Evolutionary conservation across 164 flowering plant species (phyloP).

Genomic region (Tinospora cordifolia): DNA sequence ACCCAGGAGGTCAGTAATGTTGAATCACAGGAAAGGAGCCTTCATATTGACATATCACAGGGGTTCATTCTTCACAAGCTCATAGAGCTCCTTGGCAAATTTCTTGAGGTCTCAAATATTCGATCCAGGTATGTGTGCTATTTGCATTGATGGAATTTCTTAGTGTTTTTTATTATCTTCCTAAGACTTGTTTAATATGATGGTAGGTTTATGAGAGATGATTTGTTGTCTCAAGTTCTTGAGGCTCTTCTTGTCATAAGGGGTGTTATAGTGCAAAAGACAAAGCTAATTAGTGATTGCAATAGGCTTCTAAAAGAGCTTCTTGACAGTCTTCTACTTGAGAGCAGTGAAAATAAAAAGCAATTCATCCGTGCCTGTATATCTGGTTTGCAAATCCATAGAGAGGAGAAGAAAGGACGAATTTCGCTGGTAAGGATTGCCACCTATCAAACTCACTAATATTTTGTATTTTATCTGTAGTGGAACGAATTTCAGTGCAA

Average conservation of each 20-base stretch:
- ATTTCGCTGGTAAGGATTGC: slow-evolving; percentile 61
- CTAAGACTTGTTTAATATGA: slow-evolving; percentile 11
- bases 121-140: slow-evolving; percentile 59
- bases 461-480: slow-evolving; percentile 5
- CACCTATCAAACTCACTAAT: background rate
- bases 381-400: slow-evolving; percentile 73
- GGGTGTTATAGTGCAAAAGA: slow-evolving; percentile 93
- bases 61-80: slow-evolving; percentile 98
- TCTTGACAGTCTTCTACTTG: slow-evolving; percentile 85
- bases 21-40: slow-evolving; percentile 86
- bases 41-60: slow-evolving; percentile 92
- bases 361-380: slow-evolving; percentile 92
- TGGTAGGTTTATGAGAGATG: slow-evolving; percentile 81
- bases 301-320: slow-evolving; percentile 87
- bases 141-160: background rate
- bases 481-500: background rate
- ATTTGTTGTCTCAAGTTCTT: slow-evolving; percentile 73
- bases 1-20: slow-evolving; percentile 75
- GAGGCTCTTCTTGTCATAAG: slow-evolving; percentile 93
- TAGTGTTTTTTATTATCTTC: background rate
- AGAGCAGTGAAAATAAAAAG: slow-evolving; percentile 86
- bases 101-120: slow-evolving; percentile 81
- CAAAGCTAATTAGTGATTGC: slow-evolving; percentile 92
- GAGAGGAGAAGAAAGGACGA: slow-evolving; percentile 74
- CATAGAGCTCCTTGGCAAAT: slow-evolving; percentile 89